phyloP scores from a whole-genome alignment of 306 rosid genomes.

The Hippophae rhamnoides region DNA sequence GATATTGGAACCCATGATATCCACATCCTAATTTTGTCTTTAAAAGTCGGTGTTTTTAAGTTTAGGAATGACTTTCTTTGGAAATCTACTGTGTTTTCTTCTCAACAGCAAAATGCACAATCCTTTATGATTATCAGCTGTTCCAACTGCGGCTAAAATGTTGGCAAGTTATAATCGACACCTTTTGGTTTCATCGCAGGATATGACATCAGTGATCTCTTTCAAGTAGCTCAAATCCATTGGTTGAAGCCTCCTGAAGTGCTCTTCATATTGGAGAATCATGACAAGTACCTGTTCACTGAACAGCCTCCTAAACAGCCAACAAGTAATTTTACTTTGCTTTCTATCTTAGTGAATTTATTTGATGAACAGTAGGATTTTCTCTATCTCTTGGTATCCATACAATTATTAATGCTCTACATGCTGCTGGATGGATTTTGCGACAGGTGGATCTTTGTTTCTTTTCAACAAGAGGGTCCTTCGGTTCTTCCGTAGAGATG shows the following conservation, averaged over 20 bases:
- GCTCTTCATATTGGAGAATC: conserved; percentile 59
- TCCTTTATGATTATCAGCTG: background rate
- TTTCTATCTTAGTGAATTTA: conserved; percentile 4
- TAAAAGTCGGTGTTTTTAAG: too few relatives aligned
- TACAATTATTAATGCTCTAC: background rate
- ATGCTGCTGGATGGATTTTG: conserved; percentile 13
- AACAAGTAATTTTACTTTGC: conserved; percentile 32
- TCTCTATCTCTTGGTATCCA: conserved; percentile 3
- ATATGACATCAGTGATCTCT: conserved; percentile 49
- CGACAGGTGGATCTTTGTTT: conserved; percentile 72
- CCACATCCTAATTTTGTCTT: too few relatives aligned
- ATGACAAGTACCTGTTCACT: conserved; percentile 54
- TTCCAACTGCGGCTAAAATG: background rate
- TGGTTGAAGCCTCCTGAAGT: conserved; percentile 97
- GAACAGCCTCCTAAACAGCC: conserved; percentile 52
- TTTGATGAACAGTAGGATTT: background rate
- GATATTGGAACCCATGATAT: too few relatives aligned
- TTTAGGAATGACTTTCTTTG: too few relatives aligned
- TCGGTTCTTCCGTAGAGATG: conserved; percentile 93
- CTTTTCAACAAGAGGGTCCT: conserved; percentile 79
- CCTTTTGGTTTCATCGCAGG: conserved; percentile 31
- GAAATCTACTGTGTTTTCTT: too few relatives aligned
- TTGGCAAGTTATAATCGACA: conserved; percentile 5
- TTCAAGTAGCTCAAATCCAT: conserved; percentile 67
- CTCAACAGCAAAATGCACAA: too few relatives aligned